phyloP scores from a whole-genome alignment of 306 rosid genomes.

The Vachellia pachyceras region DNA sequence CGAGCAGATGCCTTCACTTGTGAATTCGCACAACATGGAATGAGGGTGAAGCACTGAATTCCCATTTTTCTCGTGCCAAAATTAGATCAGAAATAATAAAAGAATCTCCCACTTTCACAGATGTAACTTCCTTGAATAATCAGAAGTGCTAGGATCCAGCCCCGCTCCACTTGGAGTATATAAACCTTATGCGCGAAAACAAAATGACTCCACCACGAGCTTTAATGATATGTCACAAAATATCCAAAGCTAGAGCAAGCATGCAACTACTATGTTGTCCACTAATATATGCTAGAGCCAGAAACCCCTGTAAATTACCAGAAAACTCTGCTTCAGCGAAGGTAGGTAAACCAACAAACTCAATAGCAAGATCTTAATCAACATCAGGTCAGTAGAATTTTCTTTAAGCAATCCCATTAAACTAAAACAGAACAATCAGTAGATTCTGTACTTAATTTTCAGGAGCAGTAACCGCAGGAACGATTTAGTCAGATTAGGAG shows the following conservation, averaged over 20 bases:
- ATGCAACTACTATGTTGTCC: conserved; percentile 13
- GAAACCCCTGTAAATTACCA: conserved; percentile 38
- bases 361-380: not conserved
- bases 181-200: conserved; percentile 30
- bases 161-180: conserved; percentile 35
- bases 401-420: conserved; percentile 11
- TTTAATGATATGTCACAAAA: conserved; percentile 15
- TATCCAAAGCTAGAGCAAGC: conserved; percentile 12
- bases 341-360: conserved; percentile 23
- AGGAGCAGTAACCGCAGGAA: conserved; percentile 26
- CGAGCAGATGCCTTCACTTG: conserved; percentile 78
- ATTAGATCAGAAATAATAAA: conserved; percentile 36
- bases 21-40: conserved; percentile 74
- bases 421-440: conserved; percentile 34
- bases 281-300: conserved; percentile 15
- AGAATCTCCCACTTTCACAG: conserved; percentile 45
- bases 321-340: conserved; percentile 27
- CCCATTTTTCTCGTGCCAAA: conserved; percentile 58
- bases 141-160: conserved; percentile 26
- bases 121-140: conserved; percentile 36
- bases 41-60: conserved; percentile 64
- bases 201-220: conserved; percentile 23
- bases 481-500: conserved; percentile 26
- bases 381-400: conserved; percentile 16
- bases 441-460: conserved; percentile 33